phyloP scores from a whole-genome alignment of 345 rosid genomes.

The Sisymbrium altissimum region DNA sequence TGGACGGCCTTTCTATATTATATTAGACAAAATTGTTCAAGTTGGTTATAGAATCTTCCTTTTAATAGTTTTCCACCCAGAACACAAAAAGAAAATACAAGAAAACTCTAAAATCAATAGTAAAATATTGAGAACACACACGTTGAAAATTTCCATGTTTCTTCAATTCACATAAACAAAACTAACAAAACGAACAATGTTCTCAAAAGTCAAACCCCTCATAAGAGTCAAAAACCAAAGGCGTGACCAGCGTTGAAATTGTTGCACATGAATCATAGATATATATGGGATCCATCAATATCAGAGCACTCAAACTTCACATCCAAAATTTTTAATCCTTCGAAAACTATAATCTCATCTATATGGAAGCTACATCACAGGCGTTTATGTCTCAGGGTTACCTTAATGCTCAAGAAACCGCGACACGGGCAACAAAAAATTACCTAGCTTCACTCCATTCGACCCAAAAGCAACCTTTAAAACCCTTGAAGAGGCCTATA shows the following conservation, averaged over 20 bases:
- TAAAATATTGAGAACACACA: constrained; percentile 12
- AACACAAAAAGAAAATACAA: neutral
- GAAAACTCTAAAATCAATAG: neutral
- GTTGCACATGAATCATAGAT: neutral
- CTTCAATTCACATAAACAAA: neutral
- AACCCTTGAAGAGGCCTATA: constrained; percentile 58
- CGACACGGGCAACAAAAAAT: constrained; percentile 5
- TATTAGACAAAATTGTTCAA: neutral
- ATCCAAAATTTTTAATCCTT: neutral
- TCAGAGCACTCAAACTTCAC: neutral
- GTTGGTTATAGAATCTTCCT: neutral
- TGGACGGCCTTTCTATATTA: constrained; percentile 5
- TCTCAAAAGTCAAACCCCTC: constrained; percentile 3
- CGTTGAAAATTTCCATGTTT: constrained; percentile 1
- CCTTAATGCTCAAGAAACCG: constrained; percentile 8
- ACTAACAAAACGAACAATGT: neutral
- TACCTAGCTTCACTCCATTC: constrained; percentile 51
- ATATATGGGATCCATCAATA: constrained; percentile 5
- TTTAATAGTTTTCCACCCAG: neutral
- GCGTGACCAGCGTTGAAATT: constrained; percentile 20
- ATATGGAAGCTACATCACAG: constrained; percentile 18
- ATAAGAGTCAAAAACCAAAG: constrained; percentile 28
- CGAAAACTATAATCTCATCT: neutral
- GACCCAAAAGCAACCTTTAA: constrained; percentile 46
- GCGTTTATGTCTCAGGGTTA: constrained; percentile 1